These are phyloP conservation scores for Wickerhamiella slavikovae DNA, from an alignment of 805 yeast species.

Conservation along the genomic window DNA sequence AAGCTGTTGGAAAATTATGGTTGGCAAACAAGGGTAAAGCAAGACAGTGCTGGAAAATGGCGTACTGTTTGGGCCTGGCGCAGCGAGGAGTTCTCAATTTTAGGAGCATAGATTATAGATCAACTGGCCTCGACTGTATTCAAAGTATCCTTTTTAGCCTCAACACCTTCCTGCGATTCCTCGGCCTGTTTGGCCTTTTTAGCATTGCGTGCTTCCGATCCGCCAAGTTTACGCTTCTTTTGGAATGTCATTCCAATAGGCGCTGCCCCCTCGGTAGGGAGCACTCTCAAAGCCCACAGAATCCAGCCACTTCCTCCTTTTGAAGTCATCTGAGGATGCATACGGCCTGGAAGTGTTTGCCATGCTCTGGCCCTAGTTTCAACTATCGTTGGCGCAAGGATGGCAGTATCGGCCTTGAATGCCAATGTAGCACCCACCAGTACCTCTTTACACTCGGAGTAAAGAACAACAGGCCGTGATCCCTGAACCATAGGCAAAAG, in stretches of 20 bases:
- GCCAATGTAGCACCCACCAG: constrained; percentile 53
- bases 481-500: constrained; percentile 55
- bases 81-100: not conserved
- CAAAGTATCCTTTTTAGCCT: too few species aligned
- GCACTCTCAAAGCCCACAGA: constrained; percentile 56
- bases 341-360: constrained; percentile 83
- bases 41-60: constrained; percentile 9
- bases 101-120: too few species aligned
- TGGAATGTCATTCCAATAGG: constrained; percentile 29
- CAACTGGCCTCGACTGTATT: too few species aligned
- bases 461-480: constrained; percentile 69
- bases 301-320: constrained; percentile 84
- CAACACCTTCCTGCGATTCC: too few species aligned
- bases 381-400: constrained; percentile 62
- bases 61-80: constrained; percentile 12
- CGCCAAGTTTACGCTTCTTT: constrained; percentile 3
- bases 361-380: constrained; percentile 71
- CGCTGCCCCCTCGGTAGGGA: constrained; percentile 47
- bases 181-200: too few species aligned
- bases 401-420: constrained; percentile 44
- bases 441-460: constrained; percentile 61
- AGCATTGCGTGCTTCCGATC: not conserved
- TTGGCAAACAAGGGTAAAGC: constrained; percentile 24
- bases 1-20: constrained; percentile 8
- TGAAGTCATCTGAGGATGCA: constrained; percentile 90